phyloP scores from a whole-genome alignment of 495 filamentous ascomycete species.

The Xylaria scruposa region DNA sequence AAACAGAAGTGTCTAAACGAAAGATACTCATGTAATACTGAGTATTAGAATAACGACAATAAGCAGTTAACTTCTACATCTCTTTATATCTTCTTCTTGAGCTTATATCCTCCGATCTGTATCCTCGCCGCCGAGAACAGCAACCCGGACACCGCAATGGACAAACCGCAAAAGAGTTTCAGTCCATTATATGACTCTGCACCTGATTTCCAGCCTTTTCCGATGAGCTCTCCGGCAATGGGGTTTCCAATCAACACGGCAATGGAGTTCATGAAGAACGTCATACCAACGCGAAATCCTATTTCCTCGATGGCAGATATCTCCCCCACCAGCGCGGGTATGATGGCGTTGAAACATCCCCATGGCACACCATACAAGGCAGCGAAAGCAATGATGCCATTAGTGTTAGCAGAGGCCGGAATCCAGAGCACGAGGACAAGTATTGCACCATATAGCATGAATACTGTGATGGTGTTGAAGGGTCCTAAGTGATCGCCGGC shows the following conservation, averaged over 20 bases:
- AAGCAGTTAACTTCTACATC: not conserved
- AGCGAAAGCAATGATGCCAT: constrained; percentile 42
- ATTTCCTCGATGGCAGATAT: constrained; percentile 14
- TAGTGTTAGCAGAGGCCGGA: constrained; percentile 31
- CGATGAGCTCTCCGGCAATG: constrained; percentile 6
- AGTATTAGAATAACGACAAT: not conserved
- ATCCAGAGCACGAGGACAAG: constrained; percentile 41
- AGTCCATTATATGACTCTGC: constrained; percentile 13
- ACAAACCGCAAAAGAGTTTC: constrained; percentile 9
- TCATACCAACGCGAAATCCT: constrained; percentile 4
- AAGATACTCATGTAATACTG: not conserved
- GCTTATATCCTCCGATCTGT: constrained; percentile 1
- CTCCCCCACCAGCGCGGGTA: constrained; percentile 8
- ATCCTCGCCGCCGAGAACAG: not conserved
- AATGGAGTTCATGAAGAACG: constrained; percentile 9
- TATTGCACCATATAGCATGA: constrained; percentile 10
- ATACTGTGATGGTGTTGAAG: not conserved
- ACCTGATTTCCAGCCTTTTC: not conserved
- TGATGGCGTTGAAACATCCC: constrained; percentile 1
- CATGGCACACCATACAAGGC: constrained; percentile 45
- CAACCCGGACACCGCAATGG: not conserved
- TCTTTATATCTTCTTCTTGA: not conserved
- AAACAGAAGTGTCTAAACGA: not conserved
- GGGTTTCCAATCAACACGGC: constrained; percentile 1
- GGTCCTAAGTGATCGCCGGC: constrained; percentile 8